Base-by-base conservation (phyloP, 2,329 filamentous ascomycete species). In the Cladosporium velox region DNA sequence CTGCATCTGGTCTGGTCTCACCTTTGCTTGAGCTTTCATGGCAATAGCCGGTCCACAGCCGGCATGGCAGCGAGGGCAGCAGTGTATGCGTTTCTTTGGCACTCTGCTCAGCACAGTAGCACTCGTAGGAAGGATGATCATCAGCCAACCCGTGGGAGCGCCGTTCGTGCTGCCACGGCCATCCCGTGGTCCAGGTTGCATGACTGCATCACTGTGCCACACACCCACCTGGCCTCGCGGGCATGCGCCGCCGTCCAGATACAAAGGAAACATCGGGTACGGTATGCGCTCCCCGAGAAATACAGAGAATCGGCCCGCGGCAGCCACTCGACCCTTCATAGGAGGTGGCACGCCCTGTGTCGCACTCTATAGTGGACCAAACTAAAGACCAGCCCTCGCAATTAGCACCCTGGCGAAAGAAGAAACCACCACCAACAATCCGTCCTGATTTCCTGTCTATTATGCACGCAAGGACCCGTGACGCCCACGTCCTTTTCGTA, bases 381-480 rank as follows among this genome's bases (percentile, higher is more conserved):
- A 30, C n/a, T 14, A 54, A 30, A 26, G 52, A 55, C 30, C 52
- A 55, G 32, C 41, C 41, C 41, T 47, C n/a, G 41, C 41, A 47
- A 47, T 47, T 32, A 30, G 28, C 8, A n/a, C 18, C 52, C 52
- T 21, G 21, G 28, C 10, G 24, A 30, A 15, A 47, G 24, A 12
- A 15, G 34, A 47, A 28, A 21, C 12, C n/a, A 34, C 55, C 28
- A n/a, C 10, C 55, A 58, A 58, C 34, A 24, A 14, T 21, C 18
- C 30, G 10, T 18, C 24, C 5, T 35, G 34, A 35, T 35, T 34
- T 30, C 28, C 6, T 26, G n/a, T 47, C 41, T 47, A 24, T 34
- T n/a, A 24, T 41, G 30, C 59, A 62, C 59, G 59, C 59, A 38
- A 62, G 44, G 44, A 30, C 59, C 44, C 57, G 57, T 35, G 38